These are phyloP conservation scores for Pestalotiopsis fici DNA, from an alignment of 2,329 filamentous ascomycete species.

Conservation along the genomic window DNA sequence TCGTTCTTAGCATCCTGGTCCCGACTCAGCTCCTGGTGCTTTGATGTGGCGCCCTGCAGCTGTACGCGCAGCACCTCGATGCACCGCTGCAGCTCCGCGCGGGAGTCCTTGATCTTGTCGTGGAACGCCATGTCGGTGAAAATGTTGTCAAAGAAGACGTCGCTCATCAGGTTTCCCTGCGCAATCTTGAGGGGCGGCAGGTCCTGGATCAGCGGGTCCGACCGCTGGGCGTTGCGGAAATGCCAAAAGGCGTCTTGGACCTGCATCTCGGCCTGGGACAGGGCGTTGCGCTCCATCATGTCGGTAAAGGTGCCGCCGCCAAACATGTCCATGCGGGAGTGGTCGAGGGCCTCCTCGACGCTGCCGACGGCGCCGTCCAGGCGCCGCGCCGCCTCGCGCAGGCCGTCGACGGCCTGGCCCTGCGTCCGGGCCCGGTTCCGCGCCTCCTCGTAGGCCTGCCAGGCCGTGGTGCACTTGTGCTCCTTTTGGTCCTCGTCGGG, in stretches of 20 bases:
- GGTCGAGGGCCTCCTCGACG: constrained; percentile 42
- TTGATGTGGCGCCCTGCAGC: constrained; percentile 20
- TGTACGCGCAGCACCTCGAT: constrained; percentile 31
- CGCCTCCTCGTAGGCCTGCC: constrained; percentile 37
- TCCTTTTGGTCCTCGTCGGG: constrained; percentile 55
- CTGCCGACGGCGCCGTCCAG: constrained; percentile 35
- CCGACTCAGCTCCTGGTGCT: constrained; percentile 22
- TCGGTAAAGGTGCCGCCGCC: constrained; percentile 49
- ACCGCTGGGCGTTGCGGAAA: constrained; percentile 38
- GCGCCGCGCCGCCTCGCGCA: constrained; percentile 37
- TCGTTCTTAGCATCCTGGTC: constrained; percentile 31
- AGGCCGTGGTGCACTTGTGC: constrained; percentile 31
- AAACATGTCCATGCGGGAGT: constrained; percentile 48
- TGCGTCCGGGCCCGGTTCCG: constrained; percentile 39
- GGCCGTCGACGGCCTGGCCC: constrained; percentile 37
- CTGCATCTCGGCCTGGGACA: constrained; percentile 46
- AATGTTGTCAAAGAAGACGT: constrained; percentile 58
- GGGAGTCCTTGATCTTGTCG: constrained; percentile 48
- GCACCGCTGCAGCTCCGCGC: constrained; percentile 35
- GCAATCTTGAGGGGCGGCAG: constrained; percentile 44
- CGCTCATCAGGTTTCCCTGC: constrained; percentile 45
- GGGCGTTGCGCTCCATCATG: constrained; percentile 54
- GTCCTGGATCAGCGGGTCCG: constrained; percentile 36
- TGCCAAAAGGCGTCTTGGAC: constrained; percentile 41
- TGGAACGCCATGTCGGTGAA: constrained; percentile 54